Conservation (phyloP, 371 early-diverging fungal genomes). For the Blakeslea trispora region DNA sequence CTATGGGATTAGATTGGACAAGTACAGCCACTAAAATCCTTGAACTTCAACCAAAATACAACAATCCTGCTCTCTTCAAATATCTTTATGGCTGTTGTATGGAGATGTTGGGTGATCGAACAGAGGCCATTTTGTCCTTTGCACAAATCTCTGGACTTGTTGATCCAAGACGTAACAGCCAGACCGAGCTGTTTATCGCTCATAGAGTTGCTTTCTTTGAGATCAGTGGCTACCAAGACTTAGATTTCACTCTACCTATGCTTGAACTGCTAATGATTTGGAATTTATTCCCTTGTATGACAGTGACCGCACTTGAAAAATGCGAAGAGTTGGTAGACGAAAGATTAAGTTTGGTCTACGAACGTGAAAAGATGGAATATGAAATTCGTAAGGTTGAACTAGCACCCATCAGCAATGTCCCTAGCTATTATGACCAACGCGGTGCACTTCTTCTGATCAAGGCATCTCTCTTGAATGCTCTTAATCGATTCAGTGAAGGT, state of each 20-base stretch:
- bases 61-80: conserved; percentile 56
- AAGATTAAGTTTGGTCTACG: conserved; percentile 43
- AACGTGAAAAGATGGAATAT: conserved; percentile 53
- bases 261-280: conserved; percentile 61
- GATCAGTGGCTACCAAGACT: conserved; percentile 57
- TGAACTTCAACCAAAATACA: conserved; percentile 50
- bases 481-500: conserved; percentile 36
- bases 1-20: conserved; percentile 58
- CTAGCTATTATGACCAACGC: conserved; percentile 52
- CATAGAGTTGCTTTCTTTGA: conserved; percentile 57
- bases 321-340: conserved; percentile 45
- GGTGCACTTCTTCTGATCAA: conserved; percentile 46
- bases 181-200: conserved; percentile 57
- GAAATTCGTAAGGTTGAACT: conserved; percentile 48
- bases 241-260: conserved; percentile 54
- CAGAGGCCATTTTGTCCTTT: conserved; percentile 54
- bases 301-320: conserved; percentile 33
- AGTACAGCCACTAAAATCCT: conserved; percentile 47
- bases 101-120: conserved; percentile 52
- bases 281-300: conserved; percentile 62
- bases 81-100: conserved; percentile 63
- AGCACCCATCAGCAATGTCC: conserved; percentile 40
- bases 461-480: conserved; percentile 37
- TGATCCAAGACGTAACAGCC: conserved; percentile 52
- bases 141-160: conserved; percentile 51